These are phyloP conservation scores for Chrysophaeum taylorii DNA, from an alignment of 352 stramenopile genomes.

Conservation along the genomic window DNA sequence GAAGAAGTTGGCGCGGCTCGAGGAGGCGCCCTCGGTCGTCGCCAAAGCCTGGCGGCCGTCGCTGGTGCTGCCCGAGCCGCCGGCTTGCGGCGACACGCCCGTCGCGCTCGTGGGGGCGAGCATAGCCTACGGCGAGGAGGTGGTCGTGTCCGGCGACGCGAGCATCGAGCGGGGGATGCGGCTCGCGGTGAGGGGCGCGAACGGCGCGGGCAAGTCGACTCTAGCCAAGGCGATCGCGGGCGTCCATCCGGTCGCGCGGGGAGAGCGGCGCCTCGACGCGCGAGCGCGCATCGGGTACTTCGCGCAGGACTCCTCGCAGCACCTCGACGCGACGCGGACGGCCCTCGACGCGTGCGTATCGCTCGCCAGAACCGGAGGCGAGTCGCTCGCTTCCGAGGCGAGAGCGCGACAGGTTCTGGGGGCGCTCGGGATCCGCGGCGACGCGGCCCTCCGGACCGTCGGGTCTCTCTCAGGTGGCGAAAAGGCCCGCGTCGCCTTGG, in stretches of 20 bases:
- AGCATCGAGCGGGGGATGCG: constrained; percentile 82
- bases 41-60: no score
- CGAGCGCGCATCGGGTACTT: constrained; percentile 41
- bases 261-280: constrained; percentile 26
- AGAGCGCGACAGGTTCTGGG: constrained; percentile 51
- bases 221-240: constrained; percentile 86
- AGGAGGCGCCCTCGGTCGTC: constrained; percentile 15
- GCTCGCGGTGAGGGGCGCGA: constrained; percentile 86
- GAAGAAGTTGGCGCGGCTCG: constrained; percentile 58
- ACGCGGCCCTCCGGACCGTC: constrained; percentile 65
- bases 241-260: constrained; percentile 49
- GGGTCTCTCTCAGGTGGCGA: constrained; percentile 85
- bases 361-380: constrained; percentile 48
- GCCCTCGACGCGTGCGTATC: constrained; percentile 58
- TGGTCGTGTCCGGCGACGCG: constrained; percentile 79
- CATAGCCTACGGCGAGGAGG: neutral
- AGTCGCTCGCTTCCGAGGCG: constrained; percentile 57
- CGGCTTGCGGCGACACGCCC: constrained; percentile 26
- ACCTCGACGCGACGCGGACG: constrained; percentile 44
- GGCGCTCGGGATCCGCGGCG: constrained; percentile 47
- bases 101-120: constrained; percentile 9
- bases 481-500: constrained; percentile 65
- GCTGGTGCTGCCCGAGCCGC: constrained; percentile 28
- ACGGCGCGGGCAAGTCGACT: constrained; percentile 86
- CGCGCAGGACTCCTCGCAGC: constrained; percentile 64